Base-by-base conservation (phyloP, 805 yeast genomes). In the Wickerhamomyces sydowiorum region DNA sequence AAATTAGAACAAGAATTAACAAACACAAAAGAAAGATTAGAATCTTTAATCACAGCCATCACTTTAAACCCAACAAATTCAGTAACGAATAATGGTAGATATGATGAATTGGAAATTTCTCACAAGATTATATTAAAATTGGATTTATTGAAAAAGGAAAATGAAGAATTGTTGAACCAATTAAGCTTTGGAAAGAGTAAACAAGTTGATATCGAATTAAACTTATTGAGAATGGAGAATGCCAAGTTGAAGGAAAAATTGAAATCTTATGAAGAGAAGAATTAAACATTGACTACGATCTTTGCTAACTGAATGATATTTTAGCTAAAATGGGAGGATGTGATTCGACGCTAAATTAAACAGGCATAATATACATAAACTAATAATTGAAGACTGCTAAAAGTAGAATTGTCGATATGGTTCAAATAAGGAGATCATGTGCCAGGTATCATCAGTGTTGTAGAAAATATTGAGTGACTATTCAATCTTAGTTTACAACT, bases 161-260 rank as follows among this genome's bases (percentile, higher is more conserved):
- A 87, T 56, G 80, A 79, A 43, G 79, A 73, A 47, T 69, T 87
- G 63, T 72, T 81, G 46, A 76, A 76, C 51, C 78, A 85, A 80
- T 60, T 86, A 10, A 79, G 89, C 48, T 81, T 72, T 60, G 87
- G 95, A n/a, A 80, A 80, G 56, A 72, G 85, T 34, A 82, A 82
- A 54, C 87, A 86, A 53, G 66, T 78, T 46, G 76, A 80, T 44
- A 75, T 86, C 33, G 87, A 83, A 59, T 58, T 84, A 33, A 86
- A 84, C 17, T 57, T 86, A 37, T 60, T 82, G 37, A 73, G 73
- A 44, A 60, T 62, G 34, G 78, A 78, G 50, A 72, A 74, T 50
- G 62, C 60, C 30, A 77, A 75, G 42, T 59, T 79, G 37, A 67
- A 67, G 44, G 63, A 51, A 29, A 59, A 65, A 53, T 50, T 63